Conservation (phyloP, 2,329 filamentous ascomycete species). For the Laburnicola sp. region DNA sequence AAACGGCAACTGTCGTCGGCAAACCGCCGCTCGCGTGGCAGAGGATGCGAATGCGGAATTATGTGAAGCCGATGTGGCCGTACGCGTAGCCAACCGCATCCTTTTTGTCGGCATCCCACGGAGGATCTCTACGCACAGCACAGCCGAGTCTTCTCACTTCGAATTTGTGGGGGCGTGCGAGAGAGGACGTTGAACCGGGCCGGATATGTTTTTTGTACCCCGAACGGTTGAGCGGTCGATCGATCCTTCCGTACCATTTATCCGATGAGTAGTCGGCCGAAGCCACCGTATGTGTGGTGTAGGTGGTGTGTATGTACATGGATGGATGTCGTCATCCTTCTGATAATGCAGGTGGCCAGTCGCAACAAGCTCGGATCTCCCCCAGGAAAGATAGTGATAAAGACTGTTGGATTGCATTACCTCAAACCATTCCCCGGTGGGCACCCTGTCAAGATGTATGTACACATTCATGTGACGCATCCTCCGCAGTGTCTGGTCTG, state of each 20-base stretch:
- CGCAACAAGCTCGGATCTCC: background rate
- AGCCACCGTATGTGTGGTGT: conserved; percentile 1
- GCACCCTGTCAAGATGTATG: background rate
- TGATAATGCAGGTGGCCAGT: no score
- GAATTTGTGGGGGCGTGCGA: background rate
- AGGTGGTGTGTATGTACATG: background rate
- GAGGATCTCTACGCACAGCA: no score
- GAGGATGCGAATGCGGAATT: no score
- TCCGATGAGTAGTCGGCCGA: background rate
- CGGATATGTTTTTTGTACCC: background rate
- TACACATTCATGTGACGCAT: background rate
- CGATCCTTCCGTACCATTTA: conserved; percentile 3
- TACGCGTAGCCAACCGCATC: no score
- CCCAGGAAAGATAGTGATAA: background rate
- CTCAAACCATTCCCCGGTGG: background rate
- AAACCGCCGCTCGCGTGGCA: no score
- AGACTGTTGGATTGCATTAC: background rate
- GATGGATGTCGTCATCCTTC: no score
- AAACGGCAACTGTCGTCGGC: no score
- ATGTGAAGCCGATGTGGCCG: no score
- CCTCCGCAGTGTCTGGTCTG: background rate
- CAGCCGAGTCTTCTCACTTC: background rate
- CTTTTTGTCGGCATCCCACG: no score
- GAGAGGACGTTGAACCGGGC: background rate
- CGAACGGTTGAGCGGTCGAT: background rate